Evolutionary conservation across 148 eudicot genomes (phyloP).

Genomic region (Suaeda aralocaspica): DNA sequence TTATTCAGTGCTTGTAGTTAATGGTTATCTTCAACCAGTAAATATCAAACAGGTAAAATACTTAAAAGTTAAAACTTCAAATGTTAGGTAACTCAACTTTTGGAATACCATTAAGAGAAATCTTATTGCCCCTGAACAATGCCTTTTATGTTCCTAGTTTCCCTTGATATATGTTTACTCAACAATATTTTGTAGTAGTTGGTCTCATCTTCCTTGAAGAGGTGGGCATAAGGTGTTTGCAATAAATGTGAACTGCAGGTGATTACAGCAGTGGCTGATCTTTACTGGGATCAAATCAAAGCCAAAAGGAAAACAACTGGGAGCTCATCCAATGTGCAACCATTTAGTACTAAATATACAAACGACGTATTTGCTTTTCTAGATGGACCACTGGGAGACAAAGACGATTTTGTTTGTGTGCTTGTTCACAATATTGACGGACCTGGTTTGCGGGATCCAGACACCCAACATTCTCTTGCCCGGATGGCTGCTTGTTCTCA

Average conservation of each 20-base stretch:
- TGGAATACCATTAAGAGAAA: too few species aligned
- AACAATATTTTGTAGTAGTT: too few species aligned
- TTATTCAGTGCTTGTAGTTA: slow-evolving; percentile 66
- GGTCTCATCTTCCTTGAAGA: not conserved
- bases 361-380: slow-evolving; percentile 74
- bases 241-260: slow-evolving; percentile 38
- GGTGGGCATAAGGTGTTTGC: slow-evolving; percentile 10
- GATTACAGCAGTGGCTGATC: slow-evolving; percentile 62
- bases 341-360: slow-evolving; percentile 54
- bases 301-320: slow-evolving; percentile 38
- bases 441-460: slow-evolving; percentile 81
- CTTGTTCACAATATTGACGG: slow-evolving; percentile 90
- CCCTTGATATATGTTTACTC: too few species aligned
- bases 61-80: slow-evolving; percentile 13
- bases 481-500: slow-evolving; percentile 78
- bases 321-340: slow-evolving; percentile 38
- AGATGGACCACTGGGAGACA: slow-evolving; percentile 48
- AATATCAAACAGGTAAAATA: slow-evolving; percentile 75
- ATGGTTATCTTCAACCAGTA: slow-evolving; percentile 90
- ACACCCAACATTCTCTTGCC: slow-evolving; percentile 77
- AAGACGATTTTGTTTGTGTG: slow-evolving; percentile 54
- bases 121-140: not conserved
- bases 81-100: too few species aligned
- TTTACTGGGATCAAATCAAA: slow-evolving; percentile 71
- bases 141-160: not conserved